Evolutionary conservation across 495 filamentous ascomycete species (phyloP).

Genomic region (Penicillium goetzii): DNA sequence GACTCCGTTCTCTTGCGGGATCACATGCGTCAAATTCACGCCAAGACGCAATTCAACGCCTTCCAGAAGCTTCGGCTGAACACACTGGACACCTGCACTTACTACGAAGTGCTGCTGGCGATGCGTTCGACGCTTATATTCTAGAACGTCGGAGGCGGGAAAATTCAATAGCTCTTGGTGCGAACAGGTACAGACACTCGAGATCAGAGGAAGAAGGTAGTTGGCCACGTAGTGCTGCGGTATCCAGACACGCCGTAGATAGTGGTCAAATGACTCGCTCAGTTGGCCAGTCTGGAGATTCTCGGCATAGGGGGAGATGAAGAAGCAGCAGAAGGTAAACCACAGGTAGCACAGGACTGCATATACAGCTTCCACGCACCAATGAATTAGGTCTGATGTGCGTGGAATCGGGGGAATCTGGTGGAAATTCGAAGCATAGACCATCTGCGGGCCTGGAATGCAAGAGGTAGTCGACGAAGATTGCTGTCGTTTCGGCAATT

Average conservation of each 20-base stretch:
- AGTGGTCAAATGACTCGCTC: constrained; percentile 46
- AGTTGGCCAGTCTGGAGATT: background rate
- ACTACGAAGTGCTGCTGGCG: constrained; percentile 54
- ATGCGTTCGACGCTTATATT: constrained; percentile 49
- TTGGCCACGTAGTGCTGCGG: constrained; percentile 43
- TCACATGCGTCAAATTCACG: constrained; percentile 23
- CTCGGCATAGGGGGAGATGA: constrained; percentile 36
- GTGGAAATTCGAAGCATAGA: constrained; percentile 56
- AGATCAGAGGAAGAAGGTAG: constrained; percentile 58
- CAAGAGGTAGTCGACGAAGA: constrained; percentile 13
- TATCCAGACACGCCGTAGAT: constrained; percentile 50
- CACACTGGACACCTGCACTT: constrained; percentile 46
- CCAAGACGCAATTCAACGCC: constrained; percentile 27
- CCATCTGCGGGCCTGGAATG: constrained; percentile 36
- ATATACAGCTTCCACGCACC: constrained; percentile 46
- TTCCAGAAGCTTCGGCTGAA: constrained; percentile 46
- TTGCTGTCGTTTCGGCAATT: constrained; percentile 22
- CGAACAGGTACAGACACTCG: constrained; percentile 56
- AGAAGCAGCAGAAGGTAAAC: constrained; percentile 53
- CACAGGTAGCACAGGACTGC: constrained; percentile 49
- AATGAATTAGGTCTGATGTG: constrained; percentile 23
- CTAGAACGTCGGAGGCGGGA: constrained; percentile 52
- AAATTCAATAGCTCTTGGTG: constrained; percentile 54
- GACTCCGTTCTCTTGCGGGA: constrained; percentile 10
- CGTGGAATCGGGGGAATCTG: constrained; percentile 43